Conservation (phyloP, 2,329 filamentous ascomycete species). For the Achaetomium macrosporum region DNA sequence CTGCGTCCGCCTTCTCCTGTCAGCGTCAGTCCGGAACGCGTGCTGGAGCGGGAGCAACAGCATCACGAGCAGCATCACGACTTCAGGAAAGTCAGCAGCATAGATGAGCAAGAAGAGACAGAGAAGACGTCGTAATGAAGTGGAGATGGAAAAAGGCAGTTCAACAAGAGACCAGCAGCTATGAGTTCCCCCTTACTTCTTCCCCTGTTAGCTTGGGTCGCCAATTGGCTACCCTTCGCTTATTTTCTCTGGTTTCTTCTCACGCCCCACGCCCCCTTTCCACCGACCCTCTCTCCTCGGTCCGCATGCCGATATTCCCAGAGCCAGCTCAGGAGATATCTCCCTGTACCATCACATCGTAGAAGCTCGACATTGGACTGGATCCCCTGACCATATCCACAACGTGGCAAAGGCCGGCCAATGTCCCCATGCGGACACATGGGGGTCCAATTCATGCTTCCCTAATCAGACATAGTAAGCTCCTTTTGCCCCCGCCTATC, state of each 20-base stretch:
- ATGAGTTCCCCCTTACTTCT: background rate
- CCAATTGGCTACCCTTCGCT: background rate
- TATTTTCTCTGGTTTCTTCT: background rate
- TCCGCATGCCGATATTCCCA: background rate
- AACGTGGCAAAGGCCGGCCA: background rate
- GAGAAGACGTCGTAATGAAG: slow-evolving; percentile 37
- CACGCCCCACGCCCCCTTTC: background rate
- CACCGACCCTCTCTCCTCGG: too few relatives aligned
- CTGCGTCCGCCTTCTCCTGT: slow-evolving; percentile 16
- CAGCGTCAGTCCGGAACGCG: slow-evolving; percentile 14
- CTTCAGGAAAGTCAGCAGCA: slow-evolving; percentile 41
- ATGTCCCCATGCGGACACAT: background rate
- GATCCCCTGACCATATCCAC: background rate
- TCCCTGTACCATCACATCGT: background rate
- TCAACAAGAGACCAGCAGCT: slow-evolving; percentile 9
- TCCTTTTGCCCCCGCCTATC: background rate
- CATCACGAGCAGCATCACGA: slow-evolving; percentile 27
- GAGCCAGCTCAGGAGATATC: too few relatives aligned
- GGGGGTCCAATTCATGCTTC: background rate
- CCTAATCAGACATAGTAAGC: background rate
- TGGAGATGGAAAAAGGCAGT: background rate
- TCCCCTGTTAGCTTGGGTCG: background rate
- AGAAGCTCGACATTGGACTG: background rate
- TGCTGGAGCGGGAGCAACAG: slow-evolving; percentile 11
- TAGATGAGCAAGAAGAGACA: slow-evolving; percentile 56